Evolutionary conservation across 345 rosid genomes (phyloP), one percentile per base, ranked within the genome.

Genomic region (Theobroma cacao): DNA sequence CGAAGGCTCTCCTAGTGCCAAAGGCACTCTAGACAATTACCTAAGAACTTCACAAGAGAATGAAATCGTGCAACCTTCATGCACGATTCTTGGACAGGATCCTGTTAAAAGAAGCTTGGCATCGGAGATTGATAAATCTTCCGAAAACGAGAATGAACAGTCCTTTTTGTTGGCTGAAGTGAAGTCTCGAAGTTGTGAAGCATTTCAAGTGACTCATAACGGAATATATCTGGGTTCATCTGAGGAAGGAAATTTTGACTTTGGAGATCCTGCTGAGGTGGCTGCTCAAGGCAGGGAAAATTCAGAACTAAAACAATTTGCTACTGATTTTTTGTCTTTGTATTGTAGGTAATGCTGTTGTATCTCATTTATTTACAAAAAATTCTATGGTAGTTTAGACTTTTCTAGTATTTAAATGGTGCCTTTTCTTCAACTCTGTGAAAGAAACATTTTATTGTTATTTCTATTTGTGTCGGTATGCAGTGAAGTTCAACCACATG

Each of bases 301-400:
- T 78, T 75, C 81, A 67, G 95, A 95, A 69, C 81, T 95, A 71
- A 85, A 86, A 74, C 90, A 90, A 82, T 92, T 95, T 88, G 89
- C 97, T 65, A 83, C 86, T 77, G 89, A 89, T 75, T 95, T 92
- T 84, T 85, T 95, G 91, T 93, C 99, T 80, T 80, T 95, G 83
- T 93, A 93, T 84, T 93, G 97, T 83, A 84, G 99, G 99, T 95
- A 93, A 75, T 72, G 73, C 36, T 59, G 26, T 59, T 74, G 38
- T 77, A 30, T 72, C 36, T 34, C 11, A 12, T 68, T 79, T 33
- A 43, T 5, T 71, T 77, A 62, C 52, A 64, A 68, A 24, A 10
- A n/a, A 34, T 47, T 38, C 28, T 28, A 48, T 50, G 75, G 9
- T 68, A 6, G 7, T 28, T 69, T 74, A 47, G 47, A 8, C 7